Percentiles rank a stretch among this genome's conserved stretches.
Conservation (phyloP, 2,329 filamentous ascomycete genomes). For the Ophiostoma sp. region DNA sequence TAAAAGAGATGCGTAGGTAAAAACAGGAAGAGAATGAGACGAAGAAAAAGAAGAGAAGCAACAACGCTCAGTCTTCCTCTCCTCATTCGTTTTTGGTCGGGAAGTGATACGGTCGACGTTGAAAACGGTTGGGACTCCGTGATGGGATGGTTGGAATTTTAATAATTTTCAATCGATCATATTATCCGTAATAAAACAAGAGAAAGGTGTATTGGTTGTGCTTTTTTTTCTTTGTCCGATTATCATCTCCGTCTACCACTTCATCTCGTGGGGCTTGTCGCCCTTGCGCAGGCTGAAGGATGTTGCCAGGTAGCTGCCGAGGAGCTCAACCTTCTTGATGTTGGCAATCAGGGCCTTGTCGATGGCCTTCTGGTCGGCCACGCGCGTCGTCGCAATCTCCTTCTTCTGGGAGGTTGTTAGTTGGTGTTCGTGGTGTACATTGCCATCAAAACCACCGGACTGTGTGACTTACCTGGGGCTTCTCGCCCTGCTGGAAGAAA, state of each 20-base stretch:
- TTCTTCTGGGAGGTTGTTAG: conserved; percentile 77
- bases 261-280: conserved; percentile 99
- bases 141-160: neutral
- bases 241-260: conserved; percentile 69
- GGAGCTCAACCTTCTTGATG: conserved; percentile 98
- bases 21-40: neutral
- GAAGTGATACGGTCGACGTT: conserved; percentile 2
- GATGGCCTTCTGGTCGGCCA: conserved; percentile 96
- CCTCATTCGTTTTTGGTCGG: neutral
- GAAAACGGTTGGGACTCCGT: neutral
- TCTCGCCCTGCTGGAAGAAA: conserved; percentile 99
- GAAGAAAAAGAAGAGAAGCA: neutral
- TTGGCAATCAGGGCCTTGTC: conserved; percentile 93
- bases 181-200: conserved; percentile 17
- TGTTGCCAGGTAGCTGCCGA: conserved; percentile 89
- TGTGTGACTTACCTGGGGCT: conserved; percentile 74
- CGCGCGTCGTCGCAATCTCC: conserved; percentile 86
- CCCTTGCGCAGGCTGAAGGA: conserved; percentile 99
- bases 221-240: conserved; percentile 13
- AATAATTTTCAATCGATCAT: conserved; percentile 18
- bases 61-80: neutral
- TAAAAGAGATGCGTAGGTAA: neutral
- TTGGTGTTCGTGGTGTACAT: neutral
- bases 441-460: no score
- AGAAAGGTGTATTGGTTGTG: conserved; percentile 20